Conservation (phyloP, 441 rosid species). For the Daphne laureola region DNA sequence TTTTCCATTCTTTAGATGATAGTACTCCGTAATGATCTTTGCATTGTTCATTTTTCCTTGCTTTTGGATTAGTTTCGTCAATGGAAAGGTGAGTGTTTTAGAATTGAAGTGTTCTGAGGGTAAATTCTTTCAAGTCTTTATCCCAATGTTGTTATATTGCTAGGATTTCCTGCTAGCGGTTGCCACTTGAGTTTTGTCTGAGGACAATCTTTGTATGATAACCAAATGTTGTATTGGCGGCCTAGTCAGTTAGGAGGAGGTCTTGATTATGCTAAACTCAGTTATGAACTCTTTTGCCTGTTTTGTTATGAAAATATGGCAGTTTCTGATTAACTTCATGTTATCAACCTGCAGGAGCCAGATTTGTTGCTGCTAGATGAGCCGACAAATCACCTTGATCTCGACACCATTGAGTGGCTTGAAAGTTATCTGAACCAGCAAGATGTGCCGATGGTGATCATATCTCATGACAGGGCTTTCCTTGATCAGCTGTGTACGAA, state of each 20-base stretch:
- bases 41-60: background rate
- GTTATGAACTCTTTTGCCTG: too few relatives aligned
- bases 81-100: background rate
- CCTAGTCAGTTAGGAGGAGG: too few relatives aligned
- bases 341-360: conserved; percentile 51
- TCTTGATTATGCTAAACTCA: too few relatives aligned
- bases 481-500: conserved; percentile 93
- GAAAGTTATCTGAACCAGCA: conserved; percentile 87
- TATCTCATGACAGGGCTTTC: conserved; percentile 93
- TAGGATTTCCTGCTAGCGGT: background rate
- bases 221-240: too few relatives aligned
- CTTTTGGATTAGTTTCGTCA: too few relatives aligned
- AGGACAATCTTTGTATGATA: too few relatives aligned
- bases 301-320: too few relatives aligned
- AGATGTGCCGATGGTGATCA: conserved; percentile 91
- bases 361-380: conserved; percentile 91
- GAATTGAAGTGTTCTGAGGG: background rate
- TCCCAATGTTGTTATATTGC: background rate
- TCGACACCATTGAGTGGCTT: conserved; percentile 95
- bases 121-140: background rate
- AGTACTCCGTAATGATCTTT: too few relatives aligned
- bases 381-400: conserved; percentile 94
- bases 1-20: background rate
- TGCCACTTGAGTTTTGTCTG: background rate
- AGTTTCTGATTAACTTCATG: conserved; percentile 11